Conservation (phyloP, 768 basidiomycete genomes). For the Auricularia cornea region DNA sequence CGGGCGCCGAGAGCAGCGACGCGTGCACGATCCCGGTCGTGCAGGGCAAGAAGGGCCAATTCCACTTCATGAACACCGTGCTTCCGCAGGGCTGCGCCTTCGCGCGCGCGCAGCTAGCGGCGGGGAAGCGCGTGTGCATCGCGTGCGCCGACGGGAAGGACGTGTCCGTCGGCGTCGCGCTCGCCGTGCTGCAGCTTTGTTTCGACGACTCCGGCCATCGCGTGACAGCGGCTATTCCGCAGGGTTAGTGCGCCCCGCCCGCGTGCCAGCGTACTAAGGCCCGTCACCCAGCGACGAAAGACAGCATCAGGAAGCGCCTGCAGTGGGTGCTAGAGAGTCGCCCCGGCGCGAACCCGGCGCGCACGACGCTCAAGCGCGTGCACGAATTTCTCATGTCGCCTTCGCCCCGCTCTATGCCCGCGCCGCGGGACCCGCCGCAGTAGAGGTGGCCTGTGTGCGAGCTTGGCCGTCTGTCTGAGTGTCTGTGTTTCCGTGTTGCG, state of each 20-base stretch:
- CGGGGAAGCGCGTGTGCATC: conserved; percentile 35
- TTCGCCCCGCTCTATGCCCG: not conserved
- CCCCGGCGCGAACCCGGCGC: conserved; percentile 74
- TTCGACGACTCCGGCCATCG: conserved; percentile 48
- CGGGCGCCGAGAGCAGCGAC: too few relatives aligned
- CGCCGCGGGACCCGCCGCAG: too few relatives aligned
- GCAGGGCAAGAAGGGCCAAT: conserved; percentile 47
- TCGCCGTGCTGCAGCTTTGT: conserved; percentile 48
- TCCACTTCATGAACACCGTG: conserved; percentile 37
- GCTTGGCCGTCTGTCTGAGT: too few relatives aligned
- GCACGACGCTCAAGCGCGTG: conserved; percentile 69
- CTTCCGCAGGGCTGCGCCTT: conserved; percentile 45
- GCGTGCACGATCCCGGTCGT: not conserved
- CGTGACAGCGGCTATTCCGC: not conserved
- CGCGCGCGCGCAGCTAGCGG: conserved; percentile 31
- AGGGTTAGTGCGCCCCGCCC: too few relatives aligned
- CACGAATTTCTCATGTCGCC: conserved; percentile 58
- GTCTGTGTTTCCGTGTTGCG: too few relatives aligned
- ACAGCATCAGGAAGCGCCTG: conserved; percentile 58
- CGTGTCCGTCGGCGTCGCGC: conserved; percentile 50
- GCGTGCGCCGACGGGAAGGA: conserved; percentile 55
- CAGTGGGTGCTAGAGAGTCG: conserved; percentile 79
- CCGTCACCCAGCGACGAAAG: conserved; percentile 38
- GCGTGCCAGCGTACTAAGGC: not conserved
- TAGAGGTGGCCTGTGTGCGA: too few relatives aligned